Percentiles rank a stretch among this genome's conserved stretches.
Conservation (phyloP, 75 land plant genomes). For the Pinus tabuliformis region DNA sequence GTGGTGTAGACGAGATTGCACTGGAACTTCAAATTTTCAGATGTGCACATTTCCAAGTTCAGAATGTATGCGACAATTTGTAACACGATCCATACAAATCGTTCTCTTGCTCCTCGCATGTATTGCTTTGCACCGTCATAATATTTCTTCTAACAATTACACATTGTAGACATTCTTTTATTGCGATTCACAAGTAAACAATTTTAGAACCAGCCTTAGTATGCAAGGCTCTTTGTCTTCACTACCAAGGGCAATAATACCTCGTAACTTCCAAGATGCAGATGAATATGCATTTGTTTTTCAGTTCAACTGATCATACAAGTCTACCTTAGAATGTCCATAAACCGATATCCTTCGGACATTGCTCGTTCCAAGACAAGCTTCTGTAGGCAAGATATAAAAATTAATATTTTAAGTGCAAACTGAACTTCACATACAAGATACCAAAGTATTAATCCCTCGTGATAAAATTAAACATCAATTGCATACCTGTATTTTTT, state of each 20-base stretch:
- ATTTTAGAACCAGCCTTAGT: too few relatives aligned
- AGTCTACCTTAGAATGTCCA: background rate
- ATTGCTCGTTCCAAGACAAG: slow-evolving; percentile 5
- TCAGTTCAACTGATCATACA: background rate
- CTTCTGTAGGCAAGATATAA: slow-evolving; percentile 6
- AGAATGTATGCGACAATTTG: too few relatives aligned
- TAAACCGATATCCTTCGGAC: slow-evolving; percentile 1
- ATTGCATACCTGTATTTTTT: slow-evolving; percentile 4
- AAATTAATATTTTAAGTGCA: background rate
- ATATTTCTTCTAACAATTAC: too few relatives aligned
- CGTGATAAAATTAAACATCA: background rate
- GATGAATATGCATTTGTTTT: background rate
- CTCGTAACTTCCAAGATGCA: background rate
- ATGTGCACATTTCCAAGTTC: too few relatives aligned
- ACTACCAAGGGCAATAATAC: background rate
- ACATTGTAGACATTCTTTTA: too few relatives aligned
- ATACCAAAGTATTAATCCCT: background rate
- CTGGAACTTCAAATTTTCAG: too few relatives aligned
- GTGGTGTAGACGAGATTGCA: too few relatives aligned
- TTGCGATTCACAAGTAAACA: too few relatives aligned
- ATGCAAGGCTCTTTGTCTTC: background rate
- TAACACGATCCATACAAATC: too few relatives aligned
- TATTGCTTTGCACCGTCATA: too few relatives aligned
- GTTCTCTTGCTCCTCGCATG: too few relatives aligned
- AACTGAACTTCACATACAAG: background rate